Evolutionary conservation across 148 eudicot genomes (phyloP).

Genomic region (Nyssa sinensis): DNA sequence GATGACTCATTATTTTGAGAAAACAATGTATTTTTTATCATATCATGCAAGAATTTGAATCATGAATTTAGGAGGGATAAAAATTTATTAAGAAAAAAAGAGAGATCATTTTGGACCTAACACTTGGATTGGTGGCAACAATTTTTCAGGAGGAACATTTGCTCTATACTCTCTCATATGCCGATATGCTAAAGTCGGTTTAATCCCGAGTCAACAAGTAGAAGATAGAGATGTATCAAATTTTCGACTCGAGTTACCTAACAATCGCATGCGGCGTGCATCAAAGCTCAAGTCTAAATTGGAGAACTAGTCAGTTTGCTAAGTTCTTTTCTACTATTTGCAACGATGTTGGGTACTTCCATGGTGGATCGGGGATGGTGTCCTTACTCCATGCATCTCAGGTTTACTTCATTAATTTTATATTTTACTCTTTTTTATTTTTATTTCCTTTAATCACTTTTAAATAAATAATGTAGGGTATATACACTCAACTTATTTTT

Average conservation of each 20-base stretch:
- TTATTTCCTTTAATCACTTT: too few relatives aligned
- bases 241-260: not conserved
- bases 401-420: constrained; percentile 2
- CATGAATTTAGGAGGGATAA: too few relatives aligned
- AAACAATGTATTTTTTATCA: too few relatives aligned
- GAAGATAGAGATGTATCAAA: not conserved
- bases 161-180: constrained; percentile 18
- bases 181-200: constrained; percentile 16
- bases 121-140: too few relatives aligned
- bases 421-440: too few relatives aligned
- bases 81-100: too few relatives aligned
- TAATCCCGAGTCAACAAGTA: not conserved
- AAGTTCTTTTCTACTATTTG: constrained; percentile 1
- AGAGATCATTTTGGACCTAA: too few relatives aligned
- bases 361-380: constrained; percentile 18
- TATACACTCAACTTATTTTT: too few relatives aligned
- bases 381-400: constrained; percentile 21
- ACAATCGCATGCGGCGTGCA: not conserved
- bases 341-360: constrained; percentile 14
- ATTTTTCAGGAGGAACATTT: constrained; percentile 20
- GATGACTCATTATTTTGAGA: too few relatives aligned
- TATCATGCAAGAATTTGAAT: too few relatives aligned
- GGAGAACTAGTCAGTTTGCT: not conserved
- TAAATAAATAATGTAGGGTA: too few relatives aligned
- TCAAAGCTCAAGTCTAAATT: not conserved